Percentiles rank a stretch among this genome's conserved stretches.
Conservation (phyloP, 495 filamentous ascomycete species). For the Thozetella sp. region DNA sequence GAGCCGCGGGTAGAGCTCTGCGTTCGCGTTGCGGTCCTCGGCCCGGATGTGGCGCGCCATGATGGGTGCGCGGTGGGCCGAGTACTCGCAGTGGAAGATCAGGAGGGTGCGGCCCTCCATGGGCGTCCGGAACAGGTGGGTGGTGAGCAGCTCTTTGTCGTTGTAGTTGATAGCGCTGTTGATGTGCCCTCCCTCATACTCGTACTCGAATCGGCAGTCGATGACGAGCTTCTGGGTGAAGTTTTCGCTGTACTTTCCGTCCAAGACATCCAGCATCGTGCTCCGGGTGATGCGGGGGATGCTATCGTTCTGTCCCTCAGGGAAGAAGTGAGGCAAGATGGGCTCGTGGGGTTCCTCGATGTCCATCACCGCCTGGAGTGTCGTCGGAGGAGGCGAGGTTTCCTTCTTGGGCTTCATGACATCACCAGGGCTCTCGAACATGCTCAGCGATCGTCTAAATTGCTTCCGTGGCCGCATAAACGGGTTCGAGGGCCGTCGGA, state of each 20-base stretch:
- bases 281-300: conserved; percentile 83
- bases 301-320: conserved; percentile 77
- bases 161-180: conserved; percentile 92
- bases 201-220: conserved; percentile 98
- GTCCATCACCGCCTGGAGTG: conserved; percentile 75
- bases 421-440: conserved; percentile 93
- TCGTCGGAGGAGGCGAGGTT: conserved; percentile 44
- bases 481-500: conserved; percentile 72
- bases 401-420: conserved; percentile 72
- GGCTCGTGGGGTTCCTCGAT: conserved; percentile 66
- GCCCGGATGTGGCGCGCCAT: conserved; percentile 91
- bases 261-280: conserved; percentile 82
- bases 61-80: conserved; percentile 93
- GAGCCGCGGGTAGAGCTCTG: conserved; percentile 79
- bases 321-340: conserved; percentile 81
- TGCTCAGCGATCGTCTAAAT: conserved; percentile 89
- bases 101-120: conserved; percentile 73
- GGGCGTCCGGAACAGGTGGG: conserved; percentile 69
- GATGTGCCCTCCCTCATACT: conserved; percentile 96
- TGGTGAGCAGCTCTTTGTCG: conserved; percentile 84
- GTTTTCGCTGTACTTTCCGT: conserved; percentile 74
- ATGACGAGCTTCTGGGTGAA: conserved; percentile 83
- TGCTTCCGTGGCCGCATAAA: conserved; percentile 81
- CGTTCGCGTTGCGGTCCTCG: conserved; percentile 82
- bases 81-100: conserved; percentile 98